phyloP scores from a whole-genome alignment of 768 basidiomycete genomes.

The Hygrocybe coccinea region DNA sequence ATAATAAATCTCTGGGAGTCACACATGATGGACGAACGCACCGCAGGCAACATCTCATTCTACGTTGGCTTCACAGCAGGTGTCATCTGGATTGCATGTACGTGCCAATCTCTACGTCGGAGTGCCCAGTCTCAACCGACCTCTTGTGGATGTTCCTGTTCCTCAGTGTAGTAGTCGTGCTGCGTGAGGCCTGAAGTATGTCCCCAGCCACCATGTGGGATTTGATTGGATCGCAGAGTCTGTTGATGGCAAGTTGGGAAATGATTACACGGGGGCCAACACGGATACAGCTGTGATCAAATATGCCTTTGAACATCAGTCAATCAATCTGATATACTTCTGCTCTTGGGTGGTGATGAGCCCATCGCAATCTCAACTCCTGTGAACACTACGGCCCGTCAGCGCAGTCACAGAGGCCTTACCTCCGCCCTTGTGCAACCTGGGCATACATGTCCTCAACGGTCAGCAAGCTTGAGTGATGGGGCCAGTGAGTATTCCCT shows the following conservation, averaged over 20 bases:
- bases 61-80: constrained; percentile 19
- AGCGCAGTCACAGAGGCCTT: constrained; percentile 27
- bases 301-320: neutral
- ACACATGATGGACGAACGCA: constrained; percentile 29
- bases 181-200: neutral
- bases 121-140: constrained; percentile 18
- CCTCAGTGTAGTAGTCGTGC: constrained; percentile 46
- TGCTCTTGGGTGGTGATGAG: constrained; percentile 17
- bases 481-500: constrained; percentile 37
- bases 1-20: constrained; percentile 38
- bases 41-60: constrained; percentile 28
- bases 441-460: constrained; percentile 51
- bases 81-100: constrained; percentile 16
- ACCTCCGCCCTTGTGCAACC: constrained; percentile 35
- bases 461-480: constrained; percentile 75
- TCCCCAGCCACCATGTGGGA: neutral
- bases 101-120: constrained; percentile 25
- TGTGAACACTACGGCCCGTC: constrained; percentile 17
- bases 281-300: constrained; percentile 35
- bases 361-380: neutral
- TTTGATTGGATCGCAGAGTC: constrained; percentile 1
- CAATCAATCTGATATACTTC: constrained; percentile 9
- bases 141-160: constrained; percentile 31
- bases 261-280: constrained; percentile 42
- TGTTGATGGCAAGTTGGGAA: constrained; percentile 5